These are phyloP conservation scores for Suillus variegatus DNA, from an alignment of 768 basidiomycete species.

Conservation along the genomic window DNA sequence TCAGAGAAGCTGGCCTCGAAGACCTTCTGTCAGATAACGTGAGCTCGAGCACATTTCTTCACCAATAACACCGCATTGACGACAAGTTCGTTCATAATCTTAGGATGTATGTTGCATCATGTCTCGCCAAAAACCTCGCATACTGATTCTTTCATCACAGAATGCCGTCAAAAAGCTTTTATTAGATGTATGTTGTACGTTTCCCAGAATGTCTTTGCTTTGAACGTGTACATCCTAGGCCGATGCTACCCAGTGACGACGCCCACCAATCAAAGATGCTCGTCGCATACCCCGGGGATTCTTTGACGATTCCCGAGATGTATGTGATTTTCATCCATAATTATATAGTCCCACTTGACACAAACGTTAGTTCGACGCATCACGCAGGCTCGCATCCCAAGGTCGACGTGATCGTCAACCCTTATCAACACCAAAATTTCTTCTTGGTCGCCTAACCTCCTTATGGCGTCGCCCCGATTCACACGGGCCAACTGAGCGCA, in stretches of 20 bases:
- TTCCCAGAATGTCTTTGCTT: background rate
- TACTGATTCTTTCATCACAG: background rate
- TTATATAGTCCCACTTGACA: background rate
- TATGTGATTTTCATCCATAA: background rate
- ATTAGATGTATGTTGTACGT: background rate
- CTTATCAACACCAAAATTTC: background rate
- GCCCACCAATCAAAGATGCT: background rate
- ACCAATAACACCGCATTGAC: background rate
- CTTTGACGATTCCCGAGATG: background rate
- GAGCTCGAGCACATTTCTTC: background rate
- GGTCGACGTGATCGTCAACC: background rate
- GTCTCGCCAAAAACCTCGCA: background rate
- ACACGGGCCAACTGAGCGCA: background rate
- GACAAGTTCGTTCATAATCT: background rate
- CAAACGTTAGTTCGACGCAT: background rate
- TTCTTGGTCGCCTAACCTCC: background rate
- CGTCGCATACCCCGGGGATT: background rate
- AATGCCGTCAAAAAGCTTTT: background rate
- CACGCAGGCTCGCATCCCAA: too few relatives aligned
- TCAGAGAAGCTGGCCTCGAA: background rate
- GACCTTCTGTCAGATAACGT: background rate
- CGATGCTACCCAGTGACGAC: background rate
- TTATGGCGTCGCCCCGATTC: background rate
- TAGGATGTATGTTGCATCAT: background rate
- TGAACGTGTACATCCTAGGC: background rate